phyloP scores from a whole-genome alignment of 208 protist species.

The Crithidia sp. region DNA sequence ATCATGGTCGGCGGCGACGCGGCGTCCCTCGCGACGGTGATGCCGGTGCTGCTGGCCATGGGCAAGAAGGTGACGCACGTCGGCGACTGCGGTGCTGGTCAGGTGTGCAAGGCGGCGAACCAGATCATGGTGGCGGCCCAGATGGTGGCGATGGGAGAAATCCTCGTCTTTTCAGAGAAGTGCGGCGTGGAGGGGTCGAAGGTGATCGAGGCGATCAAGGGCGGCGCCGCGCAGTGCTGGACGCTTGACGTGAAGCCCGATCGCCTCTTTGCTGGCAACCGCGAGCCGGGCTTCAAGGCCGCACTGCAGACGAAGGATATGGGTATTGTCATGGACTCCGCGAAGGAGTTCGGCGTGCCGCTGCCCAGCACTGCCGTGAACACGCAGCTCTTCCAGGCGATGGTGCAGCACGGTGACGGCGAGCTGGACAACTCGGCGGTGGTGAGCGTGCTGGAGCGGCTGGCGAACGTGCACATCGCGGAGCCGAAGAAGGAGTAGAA shows the following conservation, averaged over 20 bases:
- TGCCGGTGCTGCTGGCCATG: constrained; percentile 83
- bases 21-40: constrained; percentile 61
- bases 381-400: constrained; percentile 91
- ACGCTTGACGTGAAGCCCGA: constrained; percentile 92
- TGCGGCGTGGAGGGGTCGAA: constrained; percentile 84
- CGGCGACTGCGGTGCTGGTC: constrained; percentile 88
- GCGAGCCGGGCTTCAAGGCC: constrained; percentile 95
- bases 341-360: constrained; percentile 83
- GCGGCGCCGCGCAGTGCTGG: constrained; percentile 94
- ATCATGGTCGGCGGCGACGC: constrained; percentile 96
- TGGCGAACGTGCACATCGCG: constrained; percentile 82
- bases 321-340: constrained; percentile 92
- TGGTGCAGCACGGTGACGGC: constrained; percentile 89
- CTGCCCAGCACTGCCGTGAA: constrained; percentile 92
- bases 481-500: constrained; percentile 61
- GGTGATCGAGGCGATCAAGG: constrained; percentile 88
- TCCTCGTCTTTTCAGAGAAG: constrained; percentile 93
- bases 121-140: constrained; percentile 95
- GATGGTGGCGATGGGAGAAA: constrained; percentile 95
- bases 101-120: constrained; percentile 97
- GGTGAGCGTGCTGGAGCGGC: constrained; percentile 91
- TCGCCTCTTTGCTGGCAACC: constrained; percentile 93
- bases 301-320: constrained; percentile 95
- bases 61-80: constrained; percentile 89
- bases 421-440: constrained; percentile 94